These are phyloP conservation scores for Calendula officinalis DNA, from an alignment of 129 eudicot genomes.

Conservation along the genomic window DNA sequence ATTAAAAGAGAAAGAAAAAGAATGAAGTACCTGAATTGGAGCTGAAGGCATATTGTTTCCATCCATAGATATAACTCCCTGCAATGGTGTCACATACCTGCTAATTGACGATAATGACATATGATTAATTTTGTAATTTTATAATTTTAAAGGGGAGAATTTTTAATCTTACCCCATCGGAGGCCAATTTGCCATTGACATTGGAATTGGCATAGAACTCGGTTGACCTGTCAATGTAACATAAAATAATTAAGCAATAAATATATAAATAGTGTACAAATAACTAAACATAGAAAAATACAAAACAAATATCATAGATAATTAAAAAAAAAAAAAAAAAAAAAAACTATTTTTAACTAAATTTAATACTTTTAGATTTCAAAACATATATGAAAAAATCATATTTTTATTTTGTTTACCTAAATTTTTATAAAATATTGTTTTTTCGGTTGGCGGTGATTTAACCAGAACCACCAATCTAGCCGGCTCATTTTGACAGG, in stretches of 20 bases:
- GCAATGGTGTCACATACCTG: constrained; percentile 93
- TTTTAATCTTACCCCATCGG: constrained; percentile 74
- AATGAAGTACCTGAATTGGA: constrained; percentile 58
- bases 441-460: too few species aligned
- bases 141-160: background rate
- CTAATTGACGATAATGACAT: constrained; percentile 4
- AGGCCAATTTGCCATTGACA: constrained; percentile 89
- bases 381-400: too few species aligned
- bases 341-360: too few species aligned
- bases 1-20: background rate
- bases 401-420: too few species aligned
- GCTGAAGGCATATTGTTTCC: constrained; percentile 64
- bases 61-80: constrained; percentile 88
- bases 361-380: too few species aligned
- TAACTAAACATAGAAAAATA: too few species aligned
- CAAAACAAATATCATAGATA: too few species aligned
- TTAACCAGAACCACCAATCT: too few species aligned
- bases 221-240: constrained; percentile 56
- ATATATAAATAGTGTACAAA: background rate
- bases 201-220: constrained; percentile 61
- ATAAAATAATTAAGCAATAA: constrained; percentile 1
- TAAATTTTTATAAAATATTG: too few species aligned
- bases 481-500: too few species aligned
- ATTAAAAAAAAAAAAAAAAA: too few species aligned
- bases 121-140: constrained; percentile 11